Evolutionary conservation across 2,329 filamentous ascomycete species (phyloP).

Genomic region (Hypoxylon sp.): DNA sequence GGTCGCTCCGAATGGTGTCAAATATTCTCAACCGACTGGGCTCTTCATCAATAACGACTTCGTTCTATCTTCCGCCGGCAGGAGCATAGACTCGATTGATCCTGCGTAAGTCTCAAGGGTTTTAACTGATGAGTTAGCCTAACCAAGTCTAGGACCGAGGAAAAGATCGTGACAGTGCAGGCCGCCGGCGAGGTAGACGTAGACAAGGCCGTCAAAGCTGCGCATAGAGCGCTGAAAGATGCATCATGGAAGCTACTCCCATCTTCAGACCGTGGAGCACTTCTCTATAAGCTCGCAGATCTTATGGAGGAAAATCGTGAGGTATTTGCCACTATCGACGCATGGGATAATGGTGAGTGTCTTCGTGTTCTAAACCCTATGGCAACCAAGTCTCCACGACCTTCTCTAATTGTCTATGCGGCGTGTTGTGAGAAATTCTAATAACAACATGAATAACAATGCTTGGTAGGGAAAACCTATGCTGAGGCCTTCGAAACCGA

Average conservation of each 20-base stretch:
- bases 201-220: slow-evolving; percentile 23
- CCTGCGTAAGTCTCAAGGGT: slow-evolving; percentile 9
- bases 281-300: slow-evolving; percentile 19
- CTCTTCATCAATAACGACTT: slow-evolving; percentile 23
- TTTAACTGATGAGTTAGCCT: neutral
- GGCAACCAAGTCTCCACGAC: too few relatives aligned
- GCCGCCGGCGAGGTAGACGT: slow-evolving; percentile 14
- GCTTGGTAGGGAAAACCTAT: slow-evolving; percentile 15
- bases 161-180: slow-evolving; percentile 16
- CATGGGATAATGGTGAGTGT: slow-evolving; percentile 14
- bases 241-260: slow-evolving; percentile 21
- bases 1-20: slow-evolving; percentile 13
- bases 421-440: neutral
- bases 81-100: slow-evolving; percentile 14
- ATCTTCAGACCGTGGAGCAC: slow-evolving; percentile 6
- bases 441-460: neutral
- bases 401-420: neutral
- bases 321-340: slow-evolving; percentile 14
- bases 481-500: slow-evolving; percentile 10
- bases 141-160: slow-evolving; percentile 3
- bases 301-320: slow-evolving; percentile 20
- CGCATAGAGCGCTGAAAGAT: slow-evolving; percentile 16
- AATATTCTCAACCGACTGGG: slow-evolving; percentile 15
- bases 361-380: neutral
- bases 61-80: slow-evolving; percentile 7